Evolutionary conservation across 23 red algal genomes (phyloP), one percentile per base, ranked within the genome.

Genomic region (Gracilaria domingensis): DNA sequence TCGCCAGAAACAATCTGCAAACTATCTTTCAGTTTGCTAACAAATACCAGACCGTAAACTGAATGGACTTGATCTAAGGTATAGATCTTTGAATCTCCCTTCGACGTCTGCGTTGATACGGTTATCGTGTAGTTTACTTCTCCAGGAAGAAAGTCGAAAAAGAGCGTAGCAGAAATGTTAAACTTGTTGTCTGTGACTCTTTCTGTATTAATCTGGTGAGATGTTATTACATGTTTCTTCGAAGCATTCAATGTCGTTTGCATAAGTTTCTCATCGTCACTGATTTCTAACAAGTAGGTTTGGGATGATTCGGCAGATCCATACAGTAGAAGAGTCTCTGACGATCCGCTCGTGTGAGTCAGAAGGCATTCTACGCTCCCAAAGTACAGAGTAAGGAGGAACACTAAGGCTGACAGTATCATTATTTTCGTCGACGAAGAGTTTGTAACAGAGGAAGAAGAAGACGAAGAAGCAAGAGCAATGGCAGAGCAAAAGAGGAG

Each of bases 301-400:
- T 70, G 28, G 24, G 35, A 9, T 38, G 65, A 70, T 70, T 70
- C 13, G 1, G 65, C 65, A 14, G 65, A 70, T 70, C 65, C 65
- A 34, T 70, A 70, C 65, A 35, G 65, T 26, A 70, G 28, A 33
- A 70, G 35, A 70, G 30, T 70, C 35, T 70, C 65, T 36, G 8
- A 14, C 35, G 65, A 35, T 36, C 65, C 65, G 67, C 36, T 5
- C 30, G 6, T 40, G 39, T 38, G 34, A 44, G 72, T 9, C 40
- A 45, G 11, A 45, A 7, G 4, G 11, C 42, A 45, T 11, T 45
- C 42, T 45, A 45, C 42, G 42, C 11, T 45, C 42, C 42, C 42
- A 45, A 45, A 7, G 42, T 45, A 45, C 42, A 45, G 42, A 45
- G 11, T 11, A 7, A 45, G 4, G 4, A 45, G 4, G 42, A 45